Evolutionary conservation across 305 asterid genomes (phyloP), one percentile per base, ranked within the genome.

Genomic region (Ilex paraguariensis): DNA sequence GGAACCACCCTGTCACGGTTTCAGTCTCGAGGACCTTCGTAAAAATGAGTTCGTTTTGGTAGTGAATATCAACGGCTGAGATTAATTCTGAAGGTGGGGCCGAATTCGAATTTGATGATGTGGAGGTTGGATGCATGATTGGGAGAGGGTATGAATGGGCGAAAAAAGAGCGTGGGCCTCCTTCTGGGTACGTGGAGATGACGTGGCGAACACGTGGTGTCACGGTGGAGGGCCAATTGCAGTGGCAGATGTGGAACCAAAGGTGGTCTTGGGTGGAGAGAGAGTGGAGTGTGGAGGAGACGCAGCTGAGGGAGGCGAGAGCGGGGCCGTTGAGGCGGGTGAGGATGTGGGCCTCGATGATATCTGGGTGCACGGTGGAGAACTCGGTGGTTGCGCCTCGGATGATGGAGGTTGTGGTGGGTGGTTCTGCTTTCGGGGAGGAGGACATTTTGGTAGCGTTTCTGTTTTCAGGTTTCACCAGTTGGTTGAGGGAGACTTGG

Each of bases 211-310:
- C 73, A 11, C 67, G 82, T 14, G 78, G 56, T 13, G 79, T 36
- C 56, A 66, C 5, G 9, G 96, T 86, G 48, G 96, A 91, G 1
- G 98, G 98, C 96, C 96, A 91, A 49, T 91, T 83, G 55, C 81
- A 67, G 67, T 62, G 78, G 78, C 98, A 91, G 15, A 70, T 64
- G 57, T 65, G 4, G 54, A 75, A 67, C 96, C 96, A 91, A 55
- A 88, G 68, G 69, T 66, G 56, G 15, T 69, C 67, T 32, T 75
- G 75, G 75, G 83, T 64, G 71, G 88, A 83, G 46, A 88, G 83
- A 31, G 28, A 75, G 74, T 66, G 90, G 79, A 91, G 84, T 3
- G 79, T 54, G 74, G 79, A 0, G 61, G 95, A 86, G 81, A 86
- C 79, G 60, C 81, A 72, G 70, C 84, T 73, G 31, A 79, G 71